Evolutionary conservation across 2,329 filamentous ascomycete species (phyloP).

Genomic region (Furcasterigmium furcatum): DNA sequence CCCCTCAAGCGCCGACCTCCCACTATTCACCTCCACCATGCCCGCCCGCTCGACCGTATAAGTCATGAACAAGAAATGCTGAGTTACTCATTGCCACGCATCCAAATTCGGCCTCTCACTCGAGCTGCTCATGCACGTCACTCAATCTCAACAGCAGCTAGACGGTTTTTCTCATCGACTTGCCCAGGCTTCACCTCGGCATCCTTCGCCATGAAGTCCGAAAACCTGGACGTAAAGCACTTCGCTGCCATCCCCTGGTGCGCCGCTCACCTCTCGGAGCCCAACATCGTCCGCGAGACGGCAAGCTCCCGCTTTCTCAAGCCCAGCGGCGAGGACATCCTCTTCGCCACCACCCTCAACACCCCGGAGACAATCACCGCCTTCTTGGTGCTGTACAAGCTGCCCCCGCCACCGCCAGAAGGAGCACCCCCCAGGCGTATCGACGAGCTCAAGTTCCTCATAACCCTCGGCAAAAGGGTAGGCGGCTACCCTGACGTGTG

Average conservation of each 20-base stretch:
- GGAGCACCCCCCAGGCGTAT: slow-evolving; percentile 19
- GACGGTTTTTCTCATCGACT: too few species aligned
- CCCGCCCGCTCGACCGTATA: too few species aligned
- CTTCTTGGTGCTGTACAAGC: slow-evolving; percentile 29
- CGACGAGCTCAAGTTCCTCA: slow-evolving; percentile 23
- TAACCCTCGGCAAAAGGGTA: slow-evolving; percentile 27
- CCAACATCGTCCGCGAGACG: slow-evolving; percentile 25
- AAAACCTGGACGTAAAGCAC: slow-evolving; percentile 15
- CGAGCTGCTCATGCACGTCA: too few species aligned
- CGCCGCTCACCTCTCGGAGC: slow-evolving; percentile 22
- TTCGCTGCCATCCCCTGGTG: slow-evolving; percentile 34
- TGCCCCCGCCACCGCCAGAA: slow-evolving; percentile 1
- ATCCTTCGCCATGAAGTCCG: slow-evolving; percentile 6
- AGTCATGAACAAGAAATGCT: too few species aligned
- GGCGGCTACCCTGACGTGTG: slow-evolving; percentile 26
- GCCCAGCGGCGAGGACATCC: slow-evolving; percentile 20
- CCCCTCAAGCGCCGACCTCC: not conserved
- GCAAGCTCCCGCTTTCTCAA: slow-evolving; percentile 27
- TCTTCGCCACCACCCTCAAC: slow-evolving; percentile 28
- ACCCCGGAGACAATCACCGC: slow-evolving; percentile 23
- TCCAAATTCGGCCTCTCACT: too few species aligned
- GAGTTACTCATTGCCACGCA: too few species aligned
- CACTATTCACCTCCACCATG: not conserved
- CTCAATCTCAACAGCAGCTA: too few species aligned
- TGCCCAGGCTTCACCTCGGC: too few species aligned